Evolutionary conservation across 306 rosid species (phyloP).

Genomic region (Cyamopsis tetragonoloba): DNA sequence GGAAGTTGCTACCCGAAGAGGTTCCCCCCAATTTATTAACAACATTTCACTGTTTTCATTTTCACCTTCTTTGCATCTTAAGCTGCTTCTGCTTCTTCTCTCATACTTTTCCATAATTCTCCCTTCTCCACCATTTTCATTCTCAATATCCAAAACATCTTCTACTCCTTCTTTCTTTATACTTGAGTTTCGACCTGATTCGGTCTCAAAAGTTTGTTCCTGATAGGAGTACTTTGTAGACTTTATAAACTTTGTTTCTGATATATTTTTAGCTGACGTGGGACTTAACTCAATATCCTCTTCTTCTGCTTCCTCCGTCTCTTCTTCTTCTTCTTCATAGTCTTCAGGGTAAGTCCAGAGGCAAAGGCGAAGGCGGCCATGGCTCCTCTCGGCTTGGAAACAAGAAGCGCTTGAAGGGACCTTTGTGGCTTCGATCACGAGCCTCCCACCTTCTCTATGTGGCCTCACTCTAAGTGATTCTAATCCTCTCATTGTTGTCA

Average conservation of each 20-base stretch:
- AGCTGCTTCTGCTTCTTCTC: slow-evolving; percentile 27
- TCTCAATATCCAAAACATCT: neutral
- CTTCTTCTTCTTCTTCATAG: slow-evolving; percentile 10
- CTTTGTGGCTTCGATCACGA: slow-evolving; percentile 55
- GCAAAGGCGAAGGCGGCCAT: slow-evolving; percentile 75
- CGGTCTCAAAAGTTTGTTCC: no score
- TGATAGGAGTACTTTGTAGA: no score
- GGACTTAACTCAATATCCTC: neutral
- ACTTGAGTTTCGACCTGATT: no score
- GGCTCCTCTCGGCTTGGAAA: slow-evolving; percentile 63
- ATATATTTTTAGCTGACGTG: no score
- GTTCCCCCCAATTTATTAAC: slow-evolving; percentile 40
- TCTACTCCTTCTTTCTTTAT: neutral
- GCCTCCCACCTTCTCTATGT: slow-evolving; percentile 74
- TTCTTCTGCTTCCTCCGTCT: no score
- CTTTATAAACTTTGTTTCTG: no score
- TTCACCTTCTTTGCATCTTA: slow-evolving; percentile 68
- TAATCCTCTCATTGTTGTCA: slow-evolving; percentile 74
- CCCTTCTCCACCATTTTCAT: slow-evolving; percentile 8
- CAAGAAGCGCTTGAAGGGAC: slow-evolving; percentile 35
- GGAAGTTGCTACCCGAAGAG: slow-evolving; percentile 58
- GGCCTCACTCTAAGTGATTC: slow-evolving; percentile 49
- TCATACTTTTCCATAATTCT: slow-evolving; percentile 43
- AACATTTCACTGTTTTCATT: slow-evolving; percentile 43
- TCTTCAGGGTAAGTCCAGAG: slow-evolving; percentile 34